phyloP scores from a whole-genome alignment of 257 asterid genomes.

The Solanum neorickii region DNA sequence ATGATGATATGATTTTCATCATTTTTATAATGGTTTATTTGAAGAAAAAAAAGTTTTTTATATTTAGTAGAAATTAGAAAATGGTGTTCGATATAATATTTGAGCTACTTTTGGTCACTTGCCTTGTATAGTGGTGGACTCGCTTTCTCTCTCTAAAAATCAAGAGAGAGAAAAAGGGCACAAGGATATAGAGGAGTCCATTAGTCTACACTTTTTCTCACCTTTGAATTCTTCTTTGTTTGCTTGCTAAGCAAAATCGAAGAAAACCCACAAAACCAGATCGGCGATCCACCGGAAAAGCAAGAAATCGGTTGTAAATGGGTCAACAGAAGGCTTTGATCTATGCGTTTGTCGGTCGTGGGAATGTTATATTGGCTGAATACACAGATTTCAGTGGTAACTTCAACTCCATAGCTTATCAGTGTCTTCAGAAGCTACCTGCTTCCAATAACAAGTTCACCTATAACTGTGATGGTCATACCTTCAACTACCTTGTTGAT shows the following conservation, averaged over 20 bases:
- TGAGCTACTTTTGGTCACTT: not conserved
- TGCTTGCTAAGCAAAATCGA: not conserved
- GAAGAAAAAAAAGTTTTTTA: not conserved
- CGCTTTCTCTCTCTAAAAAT: not conserved
- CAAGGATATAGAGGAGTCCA: not conserved
- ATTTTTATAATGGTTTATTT: not conserved
- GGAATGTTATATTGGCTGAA: conserved; percentile 43
- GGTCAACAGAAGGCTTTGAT: conserved; percentile 46
- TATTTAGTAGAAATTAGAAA: not conserved
- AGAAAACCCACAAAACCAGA: not conserved
- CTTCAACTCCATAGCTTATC: conserved; percentile 53
- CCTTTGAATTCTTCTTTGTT: conserved; percentile 1
- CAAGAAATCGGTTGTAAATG: conserved; percentile 18
- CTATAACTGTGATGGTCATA: conserved; percentile 58
- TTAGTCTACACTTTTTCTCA: not conserved
- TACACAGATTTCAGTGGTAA: conserved; percentile 64
- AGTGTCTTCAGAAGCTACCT: conserved; percentile 58
- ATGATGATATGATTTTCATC: no score
- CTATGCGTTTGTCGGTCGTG: conserved; percentile 62
- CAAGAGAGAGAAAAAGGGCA: not conserved
- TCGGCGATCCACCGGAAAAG: conserved; percentile 8
- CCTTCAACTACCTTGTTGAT: conserved; percentile 59
- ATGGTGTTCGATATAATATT: not conserved
- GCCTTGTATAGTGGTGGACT: not conserved
- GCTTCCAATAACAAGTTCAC: conserved; percentile 49